These are phyloP conservation scores for Kwoniella botswanensis DNA, from an alignment of 768 basidiomycete species.

Conservation along the genomic window DNA sequence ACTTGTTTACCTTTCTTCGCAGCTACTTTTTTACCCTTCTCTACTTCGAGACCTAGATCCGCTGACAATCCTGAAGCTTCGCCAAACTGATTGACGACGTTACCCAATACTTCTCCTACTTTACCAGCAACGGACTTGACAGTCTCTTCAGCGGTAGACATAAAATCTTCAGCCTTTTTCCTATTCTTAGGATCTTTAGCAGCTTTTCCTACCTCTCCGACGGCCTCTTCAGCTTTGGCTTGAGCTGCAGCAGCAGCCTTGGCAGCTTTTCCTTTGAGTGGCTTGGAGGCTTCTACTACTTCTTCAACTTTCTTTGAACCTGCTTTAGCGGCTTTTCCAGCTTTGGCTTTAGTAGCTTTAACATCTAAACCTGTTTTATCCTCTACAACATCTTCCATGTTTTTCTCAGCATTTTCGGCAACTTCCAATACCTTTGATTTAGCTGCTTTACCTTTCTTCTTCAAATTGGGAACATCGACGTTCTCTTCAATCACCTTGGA, in stretches of 20 bases:
- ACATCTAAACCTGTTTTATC: conserved; percentile 38
- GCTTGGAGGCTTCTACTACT: conserved; percentile 29
- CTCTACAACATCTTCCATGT: conserved; percentile 26
- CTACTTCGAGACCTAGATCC: conserved; percentile 28
- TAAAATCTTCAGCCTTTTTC: conserved; percentile 51
- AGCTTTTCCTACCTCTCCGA: conserved; percentile 32
- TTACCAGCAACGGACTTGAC: conserved; percentile 35
- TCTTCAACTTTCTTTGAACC: conserved; percentile 25
- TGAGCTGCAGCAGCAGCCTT: conserved; percentile 26
- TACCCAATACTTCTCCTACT: conserved; percentile 35
- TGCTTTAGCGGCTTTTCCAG: conserved; percentile 28
- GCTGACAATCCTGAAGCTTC: conserved; percentile 40
- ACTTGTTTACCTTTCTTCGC: conserved; percentile 38
- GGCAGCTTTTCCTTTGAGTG: conserved; percentile 29
- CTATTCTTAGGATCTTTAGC: conserved; percentile 49
- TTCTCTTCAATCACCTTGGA: conserved; percentile 33
- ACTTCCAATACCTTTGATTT: conserved; percentile 21
- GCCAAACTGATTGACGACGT: conserved; percentile 38
- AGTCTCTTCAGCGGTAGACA: conserved; percentile 39
- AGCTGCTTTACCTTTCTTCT: conserved; percentile 32
- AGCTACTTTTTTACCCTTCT: conserved; percentile 25
- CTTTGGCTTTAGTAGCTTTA: conserved; percentile 33
- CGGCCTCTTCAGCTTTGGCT: conserved; percentile 24
- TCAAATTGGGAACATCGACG: conserved; percentile 35
- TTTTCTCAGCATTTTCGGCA: conserved; percentile 19